phyloP scores from a whole-genome alignment of 345 rosid species.

The Raphanus raphanistrum region DNA sequence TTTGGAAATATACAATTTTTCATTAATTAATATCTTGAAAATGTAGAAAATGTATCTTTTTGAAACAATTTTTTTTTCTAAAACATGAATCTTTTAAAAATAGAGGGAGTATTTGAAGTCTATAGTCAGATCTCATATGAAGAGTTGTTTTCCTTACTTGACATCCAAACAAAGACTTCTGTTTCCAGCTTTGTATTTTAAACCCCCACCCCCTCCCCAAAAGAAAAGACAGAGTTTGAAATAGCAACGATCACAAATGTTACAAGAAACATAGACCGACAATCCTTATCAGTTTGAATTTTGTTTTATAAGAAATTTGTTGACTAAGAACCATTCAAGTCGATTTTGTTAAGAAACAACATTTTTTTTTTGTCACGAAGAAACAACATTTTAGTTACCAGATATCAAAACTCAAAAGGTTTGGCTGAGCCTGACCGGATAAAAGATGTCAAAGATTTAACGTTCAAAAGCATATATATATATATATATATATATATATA shows the following conservation, averaged over 20 bases:
- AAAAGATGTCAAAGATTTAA: not conserved
- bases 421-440: not conserved
- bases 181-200: not conserved
- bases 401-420: not conserved
- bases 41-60: too few relatives aligned
- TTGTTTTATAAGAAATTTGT: not conserved
- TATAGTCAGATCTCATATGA: not conserved
- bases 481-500: too few relatives aligned
- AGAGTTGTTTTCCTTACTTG: not conserved
- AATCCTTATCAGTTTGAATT: not conserved
- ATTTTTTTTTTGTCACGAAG: too few relatives aligned
- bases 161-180: not conserved
- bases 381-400: too few relatives aligned
- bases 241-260: not conserved
- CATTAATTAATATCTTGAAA: too few relatives aligned
- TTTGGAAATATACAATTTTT: too few relatives aligned
- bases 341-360: not conserved
- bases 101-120: slow-evolving; percentile 11
- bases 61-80: too few relatives aligned
- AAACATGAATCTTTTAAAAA: too few relatives aligned
- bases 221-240: not conserved
- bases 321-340: not conserved
- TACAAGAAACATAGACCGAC: not conserved
- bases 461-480: not conserved
- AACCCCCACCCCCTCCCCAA: not conserved